Conservation (phyloP, 73 alveolate species). For the Breviolum minutum region DNA sequence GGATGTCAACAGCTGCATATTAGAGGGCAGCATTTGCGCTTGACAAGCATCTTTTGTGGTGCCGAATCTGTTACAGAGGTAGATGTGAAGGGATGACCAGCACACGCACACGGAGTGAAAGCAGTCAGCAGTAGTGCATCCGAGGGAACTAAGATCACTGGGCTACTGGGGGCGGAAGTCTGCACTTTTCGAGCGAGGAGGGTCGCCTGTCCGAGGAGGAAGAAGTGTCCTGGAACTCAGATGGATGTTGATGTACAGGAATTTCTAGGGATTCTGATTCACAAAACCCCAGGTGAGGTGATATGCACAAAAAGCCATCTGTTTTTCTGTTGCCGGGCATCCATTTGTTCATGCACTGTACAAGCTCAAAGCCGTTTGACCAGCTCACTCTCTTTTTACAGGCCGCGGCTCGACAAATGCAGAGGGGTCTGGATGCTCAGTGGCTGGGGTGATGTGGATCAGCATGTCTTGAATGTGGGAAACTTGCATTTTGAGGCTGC, state of each 20-base stretch:
- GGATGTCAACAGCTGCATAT: too few species aligned
- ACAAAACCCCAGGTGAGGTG: not conserved
- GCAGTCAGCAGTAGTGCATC: too few species aligned
- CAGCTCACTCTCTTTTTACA: not conserved
- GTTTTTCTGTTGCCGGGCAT: not conserved
- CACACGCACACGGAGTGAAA: too few species aligned
- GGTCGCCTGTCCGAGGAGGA: slow-evolving; percentile 61
- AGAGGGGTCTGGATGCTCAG: slow-evolving; percentile 5
- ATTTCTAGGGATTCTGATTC: too few species aligned
- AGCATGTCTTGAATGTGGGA: not conserved
- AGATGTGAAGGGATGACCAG: too few species aligned
- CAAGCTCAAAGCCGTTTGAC: too few species aligned
- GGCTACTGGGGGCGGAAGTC: too few species aligned
- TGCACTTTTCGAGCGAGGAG: slow-evolving; percentile 18
- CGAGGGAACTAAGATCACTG: too few species aligned
- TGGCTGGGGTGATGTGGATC: not conserved
- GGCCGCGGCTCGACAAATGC: slow-evolving; percentile 74
- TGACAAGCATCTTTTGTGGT: too few species aligned
- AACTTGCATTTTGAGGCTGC: not conserved
- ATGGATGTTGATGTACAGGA: not conserved
- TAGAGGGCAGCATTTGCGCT: too few species aligned
- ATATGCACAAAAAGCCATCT: not conserved
- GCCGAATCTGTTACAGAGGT: too few species aligned
- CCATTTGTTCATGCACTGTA: too few species aligned
- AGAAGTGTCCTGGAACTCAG: slow-evolving; percentile 40